Conservation (phyloP, 345 rosid genomes). For the Carallia pectinifolia region DNA sequence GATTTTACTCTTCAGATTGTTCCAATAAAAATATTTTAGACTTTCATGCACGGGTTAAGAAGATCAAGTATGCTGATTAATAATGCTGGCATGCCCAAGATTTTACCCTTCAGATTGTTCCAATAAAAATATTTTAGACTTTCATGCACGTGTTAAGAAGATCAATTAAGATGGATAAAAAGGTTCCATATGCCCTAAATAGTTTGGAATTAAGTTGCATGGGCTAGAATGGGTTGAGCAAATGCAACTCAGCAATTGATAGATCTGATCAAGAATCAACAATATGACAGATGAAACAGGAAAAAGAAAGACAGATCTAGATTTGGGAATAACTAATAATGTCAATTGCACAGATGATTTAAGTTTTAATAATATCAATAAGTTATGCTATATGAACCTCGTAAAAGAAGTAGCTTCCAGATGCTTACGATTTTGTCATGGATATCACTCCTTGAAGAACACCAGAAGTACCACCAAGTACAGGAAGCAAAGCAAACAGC, state of each 20-base stretch:
- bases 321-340: background rate
- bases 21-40: background rate
- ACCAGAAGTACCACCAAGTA: conserved; percentile 87
- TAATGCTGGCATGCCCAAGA: background rate
- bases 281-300: background rate
- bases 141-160: background rate
- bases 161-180: background rate
- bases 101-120: background rate
- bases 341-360: background rate
- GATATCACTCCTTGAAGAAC: conserved; percentile 81
- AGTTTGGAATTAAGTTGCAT: background rate
- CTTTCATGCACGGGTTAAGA: background rate
- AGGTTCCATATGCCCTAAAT: background rate
- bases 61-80: background rate
- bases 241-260: background rate
- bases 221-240: background rate
- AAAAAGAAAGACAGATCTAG: background rate
- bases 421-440: conserved; percentile 76
- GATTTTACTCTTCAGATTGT: background rate
- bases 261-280: background rate
- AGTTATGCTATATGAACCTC: background rate
- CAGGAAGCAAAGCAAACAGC: conserved; percentile 84
- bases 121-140: background rate
- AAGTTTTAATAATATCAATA: background rate
- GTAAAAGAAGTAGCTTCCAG: background rate